Evolutionary conservation across 2,329 filamentous ascomycete species (phyloP), one percentile per base, ranked within the genome.

Genomic region (Trichoderma endophyticum): DNA sequence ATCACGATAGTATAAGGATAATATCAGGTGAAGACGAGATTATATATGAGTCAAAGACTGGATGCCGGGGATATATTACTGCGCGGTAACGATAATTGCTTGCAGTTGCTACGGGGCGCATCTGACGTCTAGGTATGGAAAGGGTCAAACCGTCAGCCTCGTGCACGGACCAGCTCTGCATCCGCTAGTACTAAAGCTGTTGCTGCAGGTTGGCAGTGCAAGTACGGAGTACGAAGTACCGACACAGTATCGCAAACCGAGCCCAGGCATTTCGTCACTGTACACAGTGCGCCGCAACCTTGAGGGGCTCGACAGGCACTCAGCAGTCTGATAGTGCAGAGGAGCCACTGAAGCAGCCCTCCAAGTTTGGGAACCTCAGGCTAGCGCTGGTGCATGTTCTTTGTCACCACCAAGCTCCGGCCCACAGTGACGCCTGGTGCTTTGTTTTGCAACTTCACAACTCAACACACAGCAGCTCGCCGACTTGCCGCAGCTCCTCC

Each of bases 81-180:
- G 30, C 28, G 54, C 15, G 28, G 59, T 21, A 26, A 24, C 6
- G 57, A 60, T 60, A n/a, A 28, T 11, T 28, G 56, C n/a, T 66
- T 36, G 64, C 21, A 57, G 64, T 43, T 67, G 51, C 54, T 67
- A 56, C 14, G 32, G 32, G 15, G 3, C 39, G 39, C 26, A 59
- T 43, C 48, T 48, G 56, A 60, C 36, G 65, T 69, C 65, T 14
- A 36, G 34, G 34, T 36, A 32, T 60, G 57, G 30, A 60, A 69
- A 61, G 65, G 65, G 65, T 60, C 24, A 65, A 68, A 26, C 24
- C 7, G 39, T 26, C 67, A 70, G 67, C 67, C 67, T 70, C 21
- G 67, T 54, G 67, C 67, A 70, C 59, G 67, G 59, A 14, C 67
- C 67, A 48, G 28, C 12, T 11, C 51, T 48, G 39, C 3, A 56